A percentile compares a stretch with the other conserved stretches of the same genome.
phyloP scores from a whole-genome alignment of 176 grass and related monocot species.

The Musa troglodytarum region DNA sequence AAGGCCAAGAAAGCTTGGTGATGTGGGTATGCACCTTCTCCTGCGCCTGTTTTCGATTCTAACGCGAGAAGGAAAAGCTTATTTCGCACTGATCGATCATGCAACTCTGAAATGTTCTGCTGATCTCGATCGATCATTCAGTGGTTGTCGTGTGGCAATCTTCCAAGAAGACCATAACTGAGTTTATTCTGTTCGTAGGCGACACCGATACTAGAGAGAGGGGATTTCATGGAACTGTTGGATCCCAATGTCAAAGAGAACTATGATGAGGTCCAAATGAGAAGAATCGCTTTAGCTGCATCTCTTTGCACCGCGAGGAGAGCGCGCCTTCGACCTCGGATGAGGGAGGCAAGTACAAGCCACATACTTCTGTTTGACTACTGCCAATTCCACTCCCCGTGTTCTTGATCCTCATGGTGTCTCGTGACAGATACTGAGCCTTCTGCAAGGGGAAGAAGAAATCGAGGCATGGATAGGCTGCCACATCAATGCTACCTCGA shows the following conservation, averaged over 20 bases:
- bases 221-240: slow-evolving; percentile 51
- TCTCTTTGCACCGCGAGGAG: slow-evolving; percentile 67
- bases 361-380: neutral
- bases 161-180: neutral
- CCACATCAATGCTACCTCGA: neutral
- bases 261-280: slow-evolving; percentile 44
- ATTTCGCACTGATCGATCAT: neutral
- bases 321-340: slow-evolving; percentile 59
- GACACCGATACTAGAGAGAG: slow-evolving; percentile 52
- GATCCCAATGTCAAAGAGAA: slow-evolving; percentile 51
- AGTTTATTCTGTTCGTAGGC: slow-evolving; percentile 29
- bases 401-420: neutral
- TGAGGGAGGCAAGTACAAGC: slow-evolving; percentile 42
- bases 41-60: neutral
- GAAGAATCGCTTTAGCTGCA: slow-evolving; percentile 56
- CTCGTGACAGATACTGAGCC: slow-evolving; percentile 37
- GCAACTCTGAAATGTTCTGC: too few species aligned
- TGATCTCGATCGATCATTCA: too few species aligned
- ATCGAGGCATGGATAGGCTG: slow-evolving; percentile 9
- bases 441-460: slow-evolving; percentile 42
- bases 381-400: neutral
- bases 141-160: neutral
- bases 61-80: neutral
- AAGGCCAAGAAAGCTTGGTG: slow-evolving; percentile 72
- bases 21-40: slow-evolving; percentile 58